phyloP scores from a whole-genome alignment of 2,329 filamentous ascomycete genomes.

The Pseudogymnoascus sp. region DNA sequence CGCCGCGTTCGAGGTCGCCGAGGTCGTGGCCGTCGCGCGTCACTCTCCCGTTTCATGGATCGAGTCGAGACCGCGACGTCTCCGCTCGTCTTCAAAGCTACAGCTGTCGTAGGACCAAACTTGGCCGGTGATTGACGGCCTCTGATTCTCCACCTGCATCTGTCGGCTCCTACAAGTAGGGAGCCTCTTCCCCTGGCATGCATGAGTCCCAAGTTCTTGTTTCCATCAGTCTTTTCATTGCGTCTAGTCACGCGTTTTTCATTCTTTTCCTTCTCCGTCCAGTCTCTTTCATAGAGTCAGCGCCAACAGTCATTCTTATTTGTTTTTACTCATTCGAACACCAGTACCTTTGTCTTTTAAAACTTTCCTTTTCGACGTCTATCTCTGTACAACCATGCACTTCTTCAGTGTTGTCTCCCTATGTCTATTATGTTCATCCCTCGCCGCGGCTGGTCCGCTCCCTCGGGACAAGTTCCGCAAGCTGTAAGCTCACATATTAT shows the following conservation, averaged over 20 bases:
- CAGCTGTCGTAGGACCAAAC: not conserved
- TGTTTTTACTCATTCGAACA: constrained; percentile 10
- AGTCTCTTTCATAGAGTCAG: not conserved
- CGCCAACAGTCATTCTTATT: constrained; percentile 3
- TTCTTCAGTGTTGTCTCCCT: constrained; percentile 13
- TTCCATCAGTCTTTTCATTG: not conserved
- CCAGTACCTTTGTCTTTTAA: not conserved
- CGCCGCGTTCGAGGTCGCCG: not conserved
- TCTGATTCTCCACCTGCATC: constrained; percentile 1
- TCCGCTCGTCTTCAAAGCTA: not conserved
- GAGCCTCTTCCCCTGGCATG: not conserved
- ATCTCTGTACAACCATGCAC: constrained; percentile 15
- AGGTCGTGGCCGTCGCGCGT: not conserved
- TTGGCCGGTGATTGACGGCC: not conserved
- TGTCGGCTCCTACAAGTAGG: constrained; percentile 2
- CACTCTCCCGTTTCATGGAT: not conserved
- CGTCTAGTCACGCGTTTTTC: constrained; percentile 1
- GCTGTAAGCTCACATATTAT: constrained; percentile 14
- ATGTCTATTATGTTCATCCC: constrained; percentile 13
- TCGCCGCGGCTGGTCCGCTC: constrained; percentile 19
- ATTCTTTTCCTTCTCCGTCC: constrained; percentile 8
- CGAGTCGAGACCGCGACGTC: not conserved
- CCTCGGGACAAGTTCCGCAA: constrained; percentile 13
- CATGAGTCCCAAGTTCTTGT: not conserved
- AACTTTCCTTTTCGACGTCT: constrained; percentile 2